Percentiles rank a stretch among this genome's conserved stretches.
phyloP scores from a whole-genome alignment of 495 filamentous ascomycete species.

The Pyrenopolyporus hunteri region DNA sequence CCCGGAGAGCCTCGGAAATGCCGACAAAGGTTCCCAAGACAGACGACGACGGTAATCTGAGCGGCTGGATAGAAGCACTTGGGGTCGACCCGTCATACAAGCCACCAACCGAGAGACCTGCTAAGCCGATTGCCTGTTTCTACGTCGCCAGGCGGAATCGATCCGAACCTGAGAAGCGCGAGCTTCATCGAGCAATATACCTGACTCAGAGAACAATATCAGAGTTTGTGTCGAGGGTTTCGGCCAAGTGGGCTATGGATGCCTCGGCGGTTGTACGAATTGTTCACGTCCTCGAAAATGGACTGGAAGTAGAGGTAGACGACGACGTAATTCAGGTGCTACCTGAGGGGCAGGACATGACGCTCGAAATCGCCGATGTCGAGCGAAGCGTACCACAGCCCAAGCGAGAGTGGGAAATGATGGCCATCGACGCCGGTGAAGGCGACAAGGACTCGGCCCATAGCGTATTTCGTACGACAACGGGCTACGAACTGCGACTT shows the following conservation, averaged over 20 bases:
- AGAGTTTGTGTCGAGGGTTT: slow-evolving; percentile 73
- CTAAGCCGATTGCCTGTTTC: slow-evolving; percentile 84
- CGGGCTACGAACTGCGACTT: slow-evolving; percentile 55
- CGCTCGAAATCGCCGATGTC: slow-evolving; percentile 54
- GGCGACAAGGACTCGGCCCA: slow-evolving; percentile 45
- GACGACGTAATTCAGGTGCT: slow-evolving; percentile 89
- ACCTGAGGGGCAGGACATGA: slow-evolving; percentile 90
- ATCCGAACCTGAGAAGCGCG: slow-evolving; percentile 58
- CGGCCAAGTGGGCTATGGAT: slow-evolving; percentile 80
- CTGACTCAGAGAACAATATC: slow-evolving; percentile 73
- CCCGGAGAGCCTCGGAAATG: slow-evolving; percentile 55
- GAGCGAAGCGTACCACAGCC: slow-evolving; percentile 39
- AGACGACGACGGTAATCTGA: slow-evolving; percentile 61
- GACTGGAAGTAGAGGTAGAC: slow-evolving; percentile 84
- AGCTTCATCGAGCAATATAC: slow-evolving; percentile 87
- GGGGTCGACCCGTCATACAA: slow-evolving; percentile 87
- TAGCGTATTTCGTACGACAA: slow-evolving; percentile 43
- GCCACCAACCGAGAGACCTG: slow-evolving; percentile 72
- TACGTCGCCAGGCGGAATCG: slow-evolving; percentile 72
- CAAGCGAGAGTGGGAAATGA: slow-evolving; percentile 60
- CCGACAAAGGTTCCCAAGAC: slow-evolving; percentile 54
- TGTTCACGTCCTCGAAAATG: slow-evolving; percentile 71
- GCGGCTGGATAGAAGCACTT: slow-evolving; percentile 88
- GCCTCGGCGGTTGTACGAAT: slow-evolving; percentile 69
- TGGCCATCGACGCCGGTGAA: slow-evolving; percentile 53